Evolutionary conservation across 106 monocot genomes (phyloP).

Genomic region (Dendrobium nobile): DNA sequence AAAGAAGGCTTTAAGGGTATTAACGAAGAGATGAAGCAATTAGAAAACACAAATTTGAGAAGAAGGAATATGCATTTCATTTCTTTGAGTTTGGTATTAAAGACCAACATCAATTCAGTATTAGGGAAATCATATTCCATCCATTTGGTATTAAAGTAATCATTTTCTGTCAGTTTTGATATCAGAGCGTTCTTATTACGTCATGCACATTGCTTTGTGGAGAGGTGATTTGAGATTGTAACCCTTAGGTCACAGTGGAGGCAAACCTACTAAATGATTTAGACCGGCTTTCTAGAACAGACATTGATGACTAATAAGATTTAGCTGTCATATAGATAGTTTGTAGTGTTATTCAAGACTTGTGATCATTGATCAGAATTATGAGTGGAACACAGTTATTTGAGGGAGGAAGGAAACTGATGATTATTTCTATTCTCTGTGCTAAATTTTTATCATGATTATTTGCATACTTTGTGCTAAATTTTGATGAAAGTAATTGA

Average conservation of each 20-base stretch:
- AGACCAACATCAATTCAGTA: neutral
- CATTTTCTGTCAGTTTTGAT: constrained; percentile 1
- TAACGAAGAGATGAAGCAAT: neutral
- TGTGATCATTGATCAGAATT: no score
- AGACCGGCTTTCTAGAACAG: no score
- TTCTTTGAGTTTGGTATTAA: neutral
- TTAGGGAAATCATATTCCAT: neutral
- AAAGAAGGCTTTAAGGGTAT: neutral
- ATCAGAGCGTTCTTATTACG: neutral
- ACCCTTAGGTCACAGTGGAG: neutral
- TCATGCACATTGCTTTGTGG: neutral
- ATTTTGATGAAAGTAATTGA: no score
- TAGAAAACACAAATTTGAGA: neutral
- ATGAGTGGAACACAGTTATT: no score
- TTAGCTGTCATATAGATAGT: no score
- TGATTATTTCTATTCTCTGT: no score
- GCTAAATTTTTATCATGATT: no score
- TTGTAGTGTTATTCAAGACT: no score
- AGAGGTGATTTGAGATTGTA: neutral
- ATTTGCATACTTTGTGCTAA: no score
- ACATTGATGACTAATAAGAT: no score
- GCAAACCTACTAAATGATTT: no score
- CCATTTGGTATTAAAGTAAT: neutral
- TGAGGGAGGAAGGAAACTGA: no score
- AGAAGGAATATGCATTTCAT: neutral